Evolutionary conservation across 2,329 filamentous ascomycete genomes (phyloP).

Genomic region (Colletotrichum lini): DNA sequence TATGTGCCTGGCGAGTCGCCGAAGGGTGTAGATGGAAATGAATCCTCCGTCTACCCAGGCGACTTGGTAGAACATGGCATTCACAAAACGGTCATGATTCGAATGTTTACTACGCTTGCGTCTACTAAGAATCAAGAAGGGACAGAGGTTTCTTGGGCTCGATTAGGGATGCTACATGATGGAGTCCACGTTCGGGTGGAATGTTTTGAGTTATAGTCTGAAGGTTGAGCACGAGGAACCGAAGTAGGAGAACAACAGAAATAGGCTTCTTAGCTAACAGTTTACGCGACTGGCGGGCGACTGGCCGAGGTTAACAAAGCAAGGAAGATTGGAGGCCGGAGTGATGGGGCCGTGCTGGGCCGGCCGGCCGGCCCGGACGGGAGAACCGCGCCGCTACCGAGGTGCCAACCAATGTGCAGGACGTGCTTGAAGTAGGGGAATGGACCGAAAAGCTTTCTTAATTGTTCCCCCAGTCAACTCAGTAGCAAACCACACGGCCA

Average conservation of each 20-base stretch:
- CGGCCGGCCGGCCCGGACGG: neutral
- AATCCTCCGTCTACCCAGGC: neutral
- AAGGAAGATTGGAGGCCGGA: neutral
- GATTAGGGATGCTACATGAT: neutral
- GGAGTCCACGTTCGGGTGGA: neutral
- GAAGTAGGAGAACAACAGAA: no score
- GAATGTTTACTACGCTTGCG: neutral
- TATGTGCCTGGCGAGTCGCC: neutral
- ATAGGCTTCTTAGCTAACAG: neutral
- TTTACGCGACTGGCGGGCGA: neutral
- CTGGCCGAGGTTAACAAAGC: neutral
- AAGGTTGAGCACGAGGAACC: neutral
- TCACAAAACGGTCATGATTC: neutral
- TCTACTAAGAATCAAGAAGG: neutral
- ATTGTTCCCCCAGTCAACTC: neutral
- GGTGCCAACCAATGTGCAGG: neutral
- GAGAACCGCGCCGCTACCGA: neutral
- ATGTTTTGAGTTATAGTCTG: neutral
- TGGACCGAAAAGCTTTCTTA: neutral
- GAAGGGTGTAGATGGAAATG: neutral
- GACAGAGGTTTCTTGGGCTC: neutral
- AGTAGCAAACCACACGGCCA: neutral
- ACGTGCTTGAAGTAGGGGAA: neutral
- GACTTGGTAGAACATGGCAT: neutral
- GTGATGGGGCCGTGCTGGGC: slow-evolving; percentile 1